phyloP scores from a whole-genome alignment of 306 rosid genomes.

The Quercus aquifolioides region DNA sequence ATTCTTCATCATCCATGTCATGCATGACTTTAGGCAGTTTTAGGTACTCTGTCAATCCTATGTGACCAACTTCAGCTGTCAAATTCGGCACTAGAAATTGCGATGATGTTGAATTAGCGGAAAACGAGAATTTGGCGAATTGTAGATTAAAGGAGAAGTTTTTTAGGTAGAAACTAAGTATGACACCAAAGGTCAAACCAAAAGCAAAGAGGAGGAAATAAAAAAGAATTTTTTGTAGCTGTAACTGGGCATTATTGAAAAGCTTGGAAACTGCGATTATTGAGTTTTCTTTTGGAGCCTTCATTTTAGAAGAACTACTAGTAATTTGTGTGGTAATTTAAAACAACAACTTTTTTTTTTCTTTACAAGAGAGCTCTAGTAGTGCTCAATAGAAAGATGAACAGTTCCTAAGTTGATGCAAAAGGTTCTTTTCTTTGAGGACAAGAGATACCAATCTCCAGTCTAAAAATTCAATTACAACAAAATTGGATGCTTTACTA shows the following conservation, averaged over 20 bases:
- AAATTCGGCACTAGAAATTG: background rate
- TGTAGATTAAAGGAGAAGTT: constrained; percentile 52
- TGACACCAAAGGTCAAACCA: constrained; percentile 61
- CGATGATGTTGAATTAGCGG: constrained; percentile 26
- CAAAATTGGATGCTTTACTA: too few species aligned
- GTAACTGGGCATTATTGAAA: constrained; percentile 33
- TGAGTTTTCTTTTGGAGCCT: constrained; percentile 31
- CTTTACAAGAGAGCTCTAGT: too few species aligned
- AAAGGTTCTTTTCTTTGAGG: background rate
- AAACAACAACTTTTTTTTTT: too few species aligned
- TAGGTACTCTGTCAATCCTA: constrained; percentile 50
- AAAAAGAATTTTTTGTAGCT: constrained; percentile 35
- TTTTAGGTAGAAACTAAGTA: constrained; percentile 39
- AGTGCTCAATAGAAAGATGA: background rate
- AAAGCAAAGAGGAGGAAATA: constrained; percentile 43
- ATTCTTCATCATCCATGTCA: constrained; percentile 66
- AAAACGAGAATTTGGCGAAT: constrained; percentile 49
- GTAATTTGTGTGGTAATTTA: background rate
- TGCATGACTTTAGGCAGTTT: constrained; percentile 48
- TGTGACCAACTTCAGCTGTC: constrained; percentile 8
- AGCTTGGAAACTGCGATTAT: constrained; percentile 34
- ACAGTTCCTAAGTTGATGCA: background rate
- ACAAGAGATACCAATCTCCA: background rate
- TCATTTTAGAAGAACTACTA: constrained; percentile 26
- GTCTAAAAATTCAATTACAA: too few species aligned